A percentile compares a stretch with the other conserved stretches of the same genome.
Evolutionary conservation across 1,284 basidiomycete genomes (phyloP).

Genomic region (Trametes hirsuta): DNA sequence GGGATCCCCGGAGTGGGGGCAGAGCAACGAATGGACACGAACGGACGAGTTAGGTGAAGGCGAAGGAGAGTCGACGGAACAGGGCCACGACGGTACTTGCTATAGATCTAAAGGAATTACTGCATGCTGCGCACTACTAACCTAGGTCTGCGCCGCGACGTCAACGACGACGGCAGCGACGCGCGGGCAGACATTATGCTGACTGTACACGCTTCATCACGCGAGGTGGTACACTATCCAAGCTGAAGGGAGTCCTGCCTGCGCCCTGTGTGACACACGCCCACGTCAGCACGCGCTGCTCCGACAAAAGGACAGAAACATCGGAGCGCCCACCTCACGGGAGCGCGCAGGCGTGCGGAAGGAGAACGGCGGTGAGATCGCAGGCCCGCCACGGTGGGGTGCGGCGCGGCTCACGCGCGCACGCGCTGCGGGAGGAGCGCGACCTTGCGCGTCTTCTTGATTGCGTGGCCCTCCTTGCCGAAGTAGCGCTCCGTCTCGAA

Average conservation of each 20-base stretch:
- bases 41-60: not conserved
- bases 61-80: not conserved
- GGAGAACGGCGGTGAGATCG: not conserved
- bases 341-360: constrained; percentile 5
- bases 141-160: not conserved
- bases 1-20: constrained; percentile 2
- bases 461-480: constrained; percentile 37
- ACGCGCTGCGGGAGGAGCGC: constrained; percentile 22
- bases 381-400: not conserved
- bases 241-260: not conserved
- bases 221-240: constrained; percentile 13
- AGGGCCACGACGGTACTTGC: no score
- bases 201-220: constrained; percentile 8
- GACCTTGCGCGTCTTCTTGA: constrained; percentile 34
- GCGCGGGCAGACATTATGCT: constrained; percentile 6
- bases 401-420: constrained; percentile 7
- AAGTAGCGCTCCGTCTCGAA: constrained; percentile 49
- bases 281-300: not conserved
- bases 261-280: not conserved
- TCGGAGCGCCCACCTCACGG: constrained; percentile 15
- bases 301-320: not conserved
- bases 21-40: not conserved
- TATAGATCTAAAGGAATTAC: constrained; percentile 15
- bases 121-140: constrained; percentile 23
- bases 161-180: not conserved